phyloP scores from a whole-genome alignment of 2,329 filamentous ascomycete species.

The Neurospora sp. region DNA sequence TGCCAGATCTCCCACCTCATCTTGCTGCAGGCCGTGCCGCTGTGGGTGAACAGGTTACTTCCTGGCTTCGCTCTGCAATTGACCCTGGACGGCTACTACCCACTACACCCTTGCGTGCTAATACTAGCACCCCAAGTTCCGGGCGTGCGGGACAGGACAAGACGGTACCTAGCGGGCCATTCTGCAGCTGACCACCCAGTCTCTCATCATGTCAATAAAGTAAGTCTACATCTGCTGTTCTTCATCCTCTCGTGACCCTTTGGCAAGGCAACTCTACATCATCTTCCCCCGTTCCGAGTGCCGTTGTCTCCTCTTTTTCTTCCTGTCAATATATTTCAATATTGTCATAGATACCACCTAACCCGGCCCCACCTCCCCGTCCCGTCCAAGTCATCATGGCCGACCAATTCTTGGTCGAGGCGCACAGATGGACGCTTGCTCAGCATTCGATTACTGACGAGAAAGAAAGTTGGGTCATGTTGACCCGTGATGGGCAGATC shows the following conservation, averaged over 20 bases:
- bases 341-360: conserved; percentile 1
- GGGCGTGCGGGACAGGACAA: conserved; percentile 15
- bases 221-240: conserved; percentile 17
- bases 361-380: conserved; percentile 8
- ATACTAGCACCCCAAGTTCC: conserved; percentile 7
- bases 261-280: background rate
- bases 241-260: conserved; percentile 4
- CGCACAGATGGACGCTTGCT: conserved; percentile 32
- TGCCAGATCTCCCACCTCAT: conserved; percentile 24
- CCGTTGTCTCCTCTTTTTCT: conserved; percentile 4
- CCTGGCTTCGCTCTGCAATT: conserved; percentile 1
- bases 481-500: conserved; percentile 62
- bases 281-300: background rate
- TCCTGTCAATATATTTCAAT: conserved; percentile 1
- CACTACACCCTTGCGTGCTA: conserved; percentile 20
- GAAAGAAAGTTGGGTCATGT: conserved; percentile 76
- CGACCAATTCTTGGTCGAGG: conserved; percentile 23
- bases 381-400: conserved; percentile 24
- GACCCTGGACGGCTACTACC: conserved; percentile 10
- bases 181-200: conserved; percentile 22
- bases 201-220: conserved; percentile 32
- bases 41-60: conserved; percentile 21
- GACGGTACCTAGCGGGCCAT: conserved; percentile 16
- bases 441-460: conserved; percentile 39
- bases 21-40: conserved; percentile 26